Evolutionary conservation across 306 rosid species (phyloP).

Genomic region (Crataegus laevigata): DNA sequence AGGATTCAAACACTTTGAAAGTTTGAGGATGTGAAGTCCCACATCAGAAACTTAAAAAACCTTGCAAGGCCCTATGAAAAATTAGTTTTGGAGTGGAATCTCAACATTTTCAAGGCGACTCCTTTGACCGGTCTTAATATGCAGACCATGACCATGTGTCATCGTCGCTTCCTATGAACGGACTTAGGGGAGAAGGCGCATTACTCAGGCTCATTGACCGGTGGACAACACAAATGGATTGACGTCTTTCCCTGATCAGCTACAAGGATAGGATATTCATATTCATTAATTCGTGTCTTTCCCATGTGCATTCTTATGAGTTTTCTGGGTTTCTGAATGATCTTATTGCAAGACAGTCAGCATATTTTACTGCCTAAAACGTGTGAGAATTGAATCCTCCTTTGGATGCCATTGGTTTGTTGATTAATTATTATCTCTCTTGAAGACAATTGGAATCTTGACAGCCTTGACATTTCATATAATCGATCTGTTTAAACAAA

Average conservation of each 20-base stretch:
- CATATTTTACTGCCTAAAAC: not conserved
- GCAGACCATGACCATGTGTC: not conserved
- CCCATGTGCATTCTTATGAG: not conserved
- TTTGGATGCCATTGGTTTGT: not conserved
- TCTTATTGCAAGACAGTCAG: not conserved
- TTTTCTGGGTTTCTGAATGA: not conserved
- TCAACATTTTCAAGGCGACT: not conserved
- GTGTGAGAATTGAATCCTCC: not conserved
- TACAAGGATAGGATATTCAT: not conserved
- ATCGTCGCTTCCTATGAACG: too few species aligned
- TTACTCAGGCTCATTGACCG: not conserved
- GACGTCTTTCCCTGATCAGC: not conserved
- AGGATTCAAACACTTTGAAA: too few species aligned
- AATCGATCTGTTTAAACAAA: not conserved
- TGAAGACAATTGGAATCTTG: conserved; percentile 2
- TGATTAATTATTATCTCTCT: not conserved
- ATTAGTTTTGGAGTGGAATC: too few species aligned
- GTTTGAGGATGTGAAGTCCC: too few species aligned
- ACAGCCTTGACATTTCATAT: not conserved
- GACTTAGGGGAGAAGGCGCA: not conserved
- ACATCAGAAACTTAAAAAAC: too few species aligned
- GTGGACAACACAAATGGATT: not conserved
- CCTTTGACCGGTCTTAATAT: not conserved
- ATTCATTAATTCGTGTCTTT: too few species aligned
- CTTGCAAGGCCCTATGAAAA: too few species aligned